A percentile compares a stretch with the other conserved stretches of the same genome.
These are phyloP conservation scores for Cutaneotrichosporon spelunceum DNA, from an alignment of 1,284 basidiomycete genomes.

Conservation along the genomic window DNA sequence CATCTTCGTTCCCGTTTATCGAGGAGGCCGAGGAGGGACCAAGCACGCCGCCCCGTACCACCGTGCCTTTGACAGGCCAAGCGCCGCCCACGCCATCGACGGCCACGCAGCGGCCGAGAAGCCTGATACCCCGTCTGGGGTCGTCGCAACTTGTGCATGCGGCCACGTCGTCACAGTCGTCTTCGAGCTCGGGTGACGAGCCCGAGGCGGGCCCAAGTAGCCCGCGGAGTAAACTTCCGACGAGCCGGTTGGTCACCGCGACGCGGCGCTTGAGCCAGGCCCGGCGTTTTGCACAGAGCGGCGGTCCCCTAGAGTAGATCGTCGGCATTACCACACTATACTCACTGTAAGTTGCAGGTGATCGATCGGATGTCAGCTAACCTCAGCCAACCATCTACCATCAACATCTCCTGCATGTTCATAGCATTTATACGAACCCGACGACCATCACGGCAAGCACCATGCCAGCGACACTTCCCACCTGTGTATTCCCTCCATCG, in stretches of 20 bases:
- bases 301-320: not conserved
- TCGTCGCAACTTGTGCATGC: not conserved
- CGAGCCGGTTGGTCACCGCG: slow-evolving; percentile 3
- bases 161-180: not conserved
- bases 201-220: not conserved
- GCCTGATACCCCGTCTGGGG: slow-evolving; percentile 17
- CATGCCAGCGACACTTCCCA: not conserved
- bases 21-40: slow-evolving; percentile 17
- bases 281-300: not conserved
- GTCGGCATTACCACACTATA: not conserved
- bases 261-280: slow-evolving; percentile 14
- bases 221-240: slow-evolving; percentile 10
- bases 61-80: not conserved
- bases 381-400: not conserved
- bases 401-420: slow-evolving; percentile 4
- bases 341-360: not conserved
- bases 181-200: not conserved
- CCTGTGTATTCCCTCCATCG: slow-evolving; percentile 7
- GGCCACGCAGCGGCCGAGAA: not conserved
- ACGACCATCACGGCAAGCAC: not conserved
- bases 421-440: not conserved
- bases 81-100: slow-evolving; percentile 9
- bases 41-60: not conserved
- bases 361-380: not conserved
- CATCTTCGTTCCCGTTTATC: slow-evolving; percentile 8